Evolutionary conservation across 495 filamentous ascomycete genomes (phyloP), one percentile per base, ranked within the genome.

Genomic region (Aspergillus ellipticus): DNA sequence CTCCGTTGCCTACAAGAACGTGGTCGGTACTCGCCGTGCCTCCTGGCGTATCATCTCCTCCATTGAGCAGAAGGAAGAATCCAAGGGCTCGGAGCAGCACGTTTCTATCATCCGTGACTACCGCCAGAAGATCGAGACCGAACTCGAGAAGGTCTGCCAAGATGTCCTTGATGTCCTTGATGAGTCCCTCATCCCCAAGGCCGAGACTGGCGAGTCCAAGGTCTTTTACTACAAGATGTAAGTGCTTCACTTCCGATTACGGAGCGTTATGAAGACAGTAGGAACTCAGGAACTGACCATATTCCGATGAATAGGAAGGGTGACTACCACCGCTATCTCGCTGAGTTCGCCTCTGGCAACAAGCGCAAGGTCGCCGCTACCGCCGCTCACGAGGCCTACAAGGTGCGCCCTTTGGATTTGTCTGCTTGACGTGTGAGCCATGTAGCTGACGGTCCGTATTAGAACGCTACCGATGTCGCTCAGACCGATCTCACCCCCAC

Each of bases 141-240:
- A 99, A 83, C 84, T 99, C 54, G 94, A 96, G 86, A 88, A 89
- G 75, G 92, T 97, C 72, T 99, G 94, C 86, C 85, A 97, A 77
- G 94, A 99, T 83, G 92, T 99, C 46, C 86, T 99, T 63, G 86
- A 96, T 66, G 94, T 99, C 56, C 83, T 99, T 58, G 95, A 97
- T 69, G 82, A 97, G 65, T 87, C 87, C 62, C 83, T 99, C 67
- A 99, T 99, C 68, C 93, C 95, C 73, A 93, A 96, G 81, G 94
- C 94, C 64, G 90, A 95, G 75, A 89, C 92, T 60, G 94, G 94
- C 76, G 94, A 99, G 84, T 96, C 92, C 66, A 97, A 97, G 84
- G 94, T 99, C 66, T 99, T 99, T 75, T 99, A 99, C 81, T 96
- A 97, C 88, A 99, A 99, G 88, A 99, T 99, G 94, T 97, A 77